Evolutionary conservation across 768 basidiomycete species (phyloP).

Genomic region (Kwoniella dejecticola): DNA sequence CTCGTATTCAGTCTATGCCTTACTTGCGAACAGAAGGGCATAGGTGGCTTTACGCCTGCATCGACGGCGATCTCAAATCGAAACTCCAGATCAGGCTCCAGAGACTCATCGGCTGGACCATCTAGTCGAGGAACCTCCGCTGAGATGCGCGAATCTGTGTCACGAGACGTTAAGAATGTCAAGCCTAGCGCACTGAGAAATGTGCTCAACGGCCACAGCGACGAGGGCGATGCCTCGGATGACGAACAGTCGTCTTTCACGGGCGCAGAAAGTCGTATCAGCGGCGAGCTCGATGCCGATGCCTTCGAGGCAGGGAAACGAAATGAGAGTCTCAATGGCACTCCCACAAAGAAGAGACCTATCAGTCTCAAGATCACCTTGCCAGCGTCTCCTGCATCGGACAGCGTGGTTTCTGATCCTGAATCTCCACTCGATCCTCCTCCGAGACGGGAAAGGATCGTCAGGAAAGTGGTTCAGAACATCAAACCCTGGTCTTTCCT

Average conservation of each 20-base stretch:
- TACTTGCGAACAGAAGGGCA: constrained; percentile 37
- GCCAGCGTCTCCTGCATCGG: constrained; percentile 13
- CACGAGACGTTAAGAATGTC: constrained; percentile 4
- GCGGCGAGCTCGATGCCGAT: constrained; percentile 1
- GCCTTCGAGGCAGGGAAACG: constrained; percentile 3
- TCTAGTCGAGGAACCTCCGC: constrained; percentile 7
- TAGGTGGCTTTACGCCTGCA: constrained; percentile 43
- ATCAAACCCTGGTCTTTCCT: constrained; percentile 30
- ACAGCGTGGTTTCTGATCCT: constrained; percentile 10
- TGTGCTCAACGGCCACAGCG: constrained; percentile 10
- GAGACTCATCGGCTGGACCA: constrained; percentile 23
- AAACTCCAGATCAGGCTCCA: constrained; percentile 3
- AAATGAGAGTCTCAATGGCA: not conserved
- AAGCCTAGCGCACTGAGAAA: constrained; percentile 15
- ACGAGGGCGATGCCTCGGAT: not conserved
- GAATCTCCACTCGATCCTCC: constrained; percentile 20
- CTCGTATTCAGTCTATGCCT: constrained; percentile 39
- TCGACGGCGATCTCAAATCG: constrained; percentile 7
- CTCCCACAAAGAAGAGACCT: constrained; percentile 5
- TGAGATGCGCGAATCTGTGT: constrained; percentile 4
- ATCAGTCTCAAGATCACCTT: constrained; percentile 4
- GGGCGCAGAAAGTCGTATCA: not conserved
- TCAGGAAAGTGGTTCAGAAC: constrained; percentile 29
- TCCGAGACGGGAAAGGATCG: constrained; percentile 20
- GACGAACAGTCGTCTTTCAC: not conserved